Percentiles rank a stretch among this genome's conserved stretches.
Conservation (phyloP, 139 green algal species). For the Auxenochlorella protothecoides region DNA sequence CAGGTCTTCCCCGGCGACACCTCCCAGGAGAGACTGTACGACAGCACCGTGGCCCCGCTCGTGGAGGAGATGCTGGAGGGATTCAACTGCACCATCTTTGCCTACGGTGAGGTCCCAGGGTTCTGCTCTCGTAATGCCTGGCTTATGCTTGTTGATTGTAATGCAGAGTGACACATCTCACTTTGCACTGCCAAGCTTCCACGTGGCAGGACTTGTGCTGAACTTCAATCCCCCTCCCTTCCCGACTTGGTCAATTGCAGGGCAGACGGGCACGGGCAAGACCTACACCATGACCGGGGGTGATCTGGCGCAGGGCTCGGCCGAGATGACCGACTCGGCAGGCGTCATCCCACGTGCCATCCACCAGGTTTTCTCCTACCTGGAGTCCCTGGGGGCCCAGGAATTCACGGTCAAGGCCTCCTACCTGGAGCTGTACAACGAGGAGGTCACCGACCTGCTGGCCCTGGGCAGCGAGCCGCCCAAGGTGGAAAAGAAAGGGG, state of each 20-base stretch:
- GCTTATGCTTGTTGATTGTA: no score
- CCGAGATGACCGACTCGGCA: conserved; percentile 39
- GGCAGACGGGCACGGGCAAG: conserved; percentile 94
- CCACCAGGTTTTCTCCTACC: conserved; percentile 84
- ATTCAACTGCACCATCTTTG: conserved; percentile 89
- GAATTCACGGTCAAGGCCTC: conserved; percentile 63
- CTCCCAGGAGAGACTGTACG: conserved; percentile 78
- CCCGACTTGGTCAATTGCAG: background rate
- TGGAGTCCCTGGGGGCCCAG: conserved; percentile 44
- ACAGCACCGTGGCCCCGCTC: conserved; percentile 74
- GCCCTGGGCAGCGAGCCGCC: conserved; percentile 25
- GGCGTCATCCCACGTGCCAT: conserved; percentile 94
- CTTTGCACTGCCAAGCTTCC: no score
- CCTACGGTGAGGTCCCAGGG: conserved; percentile 38
- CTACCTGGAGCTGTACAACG: conserved; percentile 99
- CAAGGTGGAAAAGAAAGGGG: conserved; percentile 5
- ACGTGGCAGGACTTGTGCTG: no score
- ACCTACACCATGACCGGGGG: conserved; percentile 95
- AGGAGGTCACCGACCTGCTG: conserved; percentile 96
- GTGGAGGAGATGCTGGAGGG: conserved; percentile 91
- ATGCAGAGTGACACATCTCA: no score
- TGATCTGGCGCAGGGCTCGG: conserved; percentile 29
- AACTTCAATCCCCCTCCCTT: no score
- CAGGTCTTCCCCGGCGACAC: conserved; percentile 80
- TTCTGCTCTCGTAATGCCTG: no score